Base-by-base conservation (phyloP, 2,329 filamentous ascomycete genomes). In the Waltergamsia citrina region DNA sequence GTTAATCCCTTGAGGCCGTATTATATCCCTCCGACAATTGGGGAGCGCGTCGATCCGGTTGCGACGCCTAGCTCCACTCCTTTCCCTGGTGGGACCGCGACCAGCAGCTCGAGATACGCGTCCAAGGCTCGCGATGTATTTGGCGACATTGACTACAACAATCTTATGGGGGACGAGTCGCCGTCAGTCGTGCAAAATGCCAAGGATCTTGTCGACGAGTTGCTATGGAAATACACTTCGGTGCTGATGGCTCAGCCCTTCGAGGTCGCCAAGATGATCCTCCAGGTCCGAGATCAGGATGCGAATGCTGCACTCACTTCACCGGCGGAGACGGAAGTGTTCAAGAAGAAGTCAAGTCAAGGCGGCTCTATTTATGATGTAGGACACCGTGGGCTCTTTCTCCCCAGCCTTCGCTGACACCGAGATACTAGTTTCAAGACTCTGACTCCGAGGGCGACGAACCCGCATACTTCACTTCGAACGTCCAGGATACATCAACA, bases 191-290 rank as follows among this genome's bases (percentile, higher is more conserved):
- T 86, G 9, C 81, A 85, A 45, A 82, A 82, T 42, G 67, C 81
- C 28, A 85, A 82, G 52, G 79, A 81, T 41, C 63, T 94, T 40
- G 52, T 94, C 31, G 87, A 96, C 53, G 81, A 88, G 54, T 75
- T 92, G 43, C 54, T 94, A 56, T 93, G 88, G 79, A 90, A 92
- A 53, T 98, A 98, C 62, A 82, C 81, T 11, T 86, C 81, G 38
- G 80, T 94, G 17, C 59, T 96, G 50, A 79, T 94, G 53, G 83
- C 86, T 35, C 92, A 98, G 60, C 92, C 92, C 11, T 96, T 98
- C 56, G 92, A 96, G 65, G 88, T 95, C 38, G 87, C 90, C 51
- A 96, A 95, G 70, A 92, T 81, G 11, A 75, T 96, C 36, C 63
- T 98, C 46, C 92, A 98, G 60, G 77, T 87, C 33, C 76, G 70